Evolutionary conservation across 345 rosid species (phyloP), one percentile per base, ranked within the genome.

Genomic region (Ceriops tagal): DNA sequence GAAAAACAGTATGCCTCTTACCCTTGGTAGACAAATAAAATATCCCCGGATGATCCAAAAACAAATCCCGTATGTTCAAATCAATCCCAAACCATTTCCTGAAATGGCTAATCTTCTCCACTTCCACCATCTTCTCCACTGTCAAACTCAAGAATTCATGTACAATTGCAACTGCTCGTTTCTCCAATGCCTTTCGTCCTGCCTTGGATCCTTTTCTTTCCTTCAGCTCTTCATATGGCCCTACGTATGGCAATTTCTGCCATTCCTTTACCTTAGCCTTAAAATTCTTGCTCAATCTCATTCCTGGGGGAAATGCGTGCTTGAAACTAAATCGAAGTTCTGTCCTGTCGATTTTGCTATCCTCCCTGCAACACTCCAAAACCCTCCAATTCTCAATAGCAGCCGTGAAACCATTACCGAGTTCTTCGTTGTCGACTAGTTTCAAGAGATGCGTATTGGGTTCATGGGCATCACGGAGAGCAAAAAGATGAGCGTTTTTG

Each of bases 61-160:
- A 88, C 84, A 92, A 76, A 76, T 92, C 96, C 83, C 96, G 81
- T 6, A 90, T 80, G 70, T 92, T 95, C 67, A 92, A 71, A 74
- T 92, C 96, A 75, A 95, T 86, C 72, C 86, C 88, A 46, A 89
- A 90, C 62, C 88, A 84, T 65, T 87, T 88, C 75, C 96, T 86
- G 68, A 88, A 95, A 76, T 90, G 97, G 69, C 99, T 95, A 20
- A 92, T 88, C 85, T 92, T 90, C 71, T 95, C 97, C 72, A 89
- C 97, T 68, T 87, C 97, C 74, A 93, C 92, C 93, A 85, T 87
- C 80, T 88, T 86, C 81, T 95, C 97, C 66, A 95, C 89, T 0
- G 93, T 92, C 81, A 95, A 77, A 64, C 87, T 88, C 60, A 87
- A 76, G 73, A 95, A 90, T 77, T 95, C 97, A 60, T 86, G 99